A percentile compares a stretch with the other conserved stretches of the same genome.
These are phyloP conservation scores for Aspergillus sp. DNA, from an alignment of 2,329 filamentous ascomycete species.

Conservation along the genomic window DNA sequence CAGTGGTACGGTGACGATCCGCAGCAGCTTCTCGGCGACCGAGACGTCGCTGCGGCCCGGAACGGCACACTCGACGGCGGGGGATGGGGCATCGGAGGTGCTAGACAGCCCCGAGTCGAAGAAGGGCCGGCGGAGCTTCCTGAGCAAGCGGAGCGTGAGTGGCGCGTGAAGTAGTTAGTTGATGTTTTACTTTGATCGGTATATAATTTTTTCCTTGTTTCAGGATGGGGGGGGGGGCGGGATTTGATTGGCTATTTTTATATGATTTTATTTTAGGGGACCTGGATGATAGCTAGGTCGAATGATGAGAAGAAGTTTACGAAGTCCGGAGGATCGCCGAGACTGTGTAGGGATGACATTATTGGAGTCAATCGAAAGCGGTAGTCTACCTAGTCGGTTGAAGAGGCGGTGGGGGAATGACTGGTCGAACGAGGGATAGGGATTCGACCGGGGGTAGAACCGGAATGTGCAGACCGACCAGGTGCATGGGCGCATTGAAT, in stretches of 20 bases:
- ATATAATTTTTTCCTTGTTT: not conserved
- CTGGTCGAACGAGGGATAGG: too few relatives aligned
- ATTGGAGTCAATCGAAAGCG: not conserved
- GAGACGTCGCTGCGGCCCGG: constrained; percentile 42
- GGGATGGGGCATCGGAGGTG: constrained; percentile 24
- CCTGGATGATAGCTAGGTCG: too few relatives aligned
- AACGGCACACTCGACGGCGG: constrained; percentile 34
- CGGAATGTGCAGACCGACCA: too few relatives aligned
- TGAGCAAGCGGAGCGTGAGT: constrained; percentile 43
- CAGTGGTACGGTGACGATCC: constrained; percentile 66
- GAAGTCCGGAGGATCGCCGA: not conserved
- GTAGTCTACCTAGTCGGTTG: too few relatives aligned
- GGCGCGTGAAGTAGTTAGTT: constrained; percentile 23
- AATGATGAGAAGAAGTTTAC: too few relatives aligned
- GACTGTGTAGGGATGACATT: not conserved
- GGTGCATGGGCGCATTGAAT: too few relatives aligned
- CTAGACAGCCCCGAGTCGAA: constrained; percentile 41
- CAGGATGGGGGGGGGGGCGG: too few relatives aligned
- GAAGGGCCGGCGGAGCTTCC: constrained; percentile 45
- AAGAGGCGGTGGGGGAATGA: too few relatives aligned
- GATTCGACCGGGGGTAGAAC: too few relatives aligned
- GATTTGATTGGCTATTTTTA: too few relatives aligned
- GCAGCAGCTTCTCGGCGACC: constrained; percentile 65
- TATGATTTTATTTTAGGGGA: too few relatives aligned
- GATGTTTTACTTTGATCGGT: not conserved